Evolutionary conservation across 805 yeast species (phyloP), one percentile per base, ranked within the genome.

Genomic region (Candida namnaoensis): DNA sequence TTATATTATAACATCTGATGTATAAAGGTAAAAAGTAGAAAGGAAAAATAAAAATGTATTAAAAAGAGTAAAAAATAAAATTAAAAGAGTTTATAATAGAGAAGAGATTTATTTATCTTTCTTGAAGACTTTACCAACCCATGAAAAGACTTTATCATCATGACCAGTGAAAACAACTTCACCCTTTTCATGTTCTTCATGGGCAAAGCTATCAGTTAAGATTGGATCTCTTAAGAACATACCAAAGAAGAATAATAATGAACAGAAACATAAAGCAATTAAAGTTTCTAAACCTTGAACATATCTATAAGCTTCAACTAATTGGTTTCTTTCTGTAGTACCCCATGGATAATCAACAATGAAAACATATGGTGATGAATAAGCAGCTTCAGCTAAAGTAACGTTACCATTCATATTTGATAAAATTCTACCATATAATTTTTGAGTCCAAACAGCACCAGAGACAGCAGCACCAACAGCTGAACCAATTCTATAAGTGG

Each of bases 381-480:
- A 80, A 12, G 78, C 81, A 3, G 41, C 45, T 0, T 60, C 47
- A 8, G 77, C 76, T n/a, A 71, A 46, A 0, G 68, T 57, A 1
- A 59, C 50, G 42, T 72, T 65, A 8, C 56, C 53, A 32, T 35
- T 49, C 50, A 66, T 46, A 42, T 61, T 49, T 38, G 63, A 58
- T 30, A 51, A 42, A 38, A 78, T 58, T 49, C 68, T 54, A 23
- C 54, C 51, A 53, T 75, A 82, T 51, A 82, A 62, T 14, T 67
- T 54, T 48, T 78, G 76, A n/a, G 85, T 74, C 86, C 87, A 82
- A 34, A 82, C 67, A 25, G 87, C 86, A 51, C 87, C 88, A 19
- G 84, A 71, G 15, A 82, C 73, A 23, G 82, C 56, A 34, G 69
- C 61, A 32, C 88, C 88, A 42, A 80, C 53, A 7, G 85, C 84